Evolutionary conservation across 108 stramenopile species (phyloP).

Genomic region (Epipyxis sp.): DNA sequence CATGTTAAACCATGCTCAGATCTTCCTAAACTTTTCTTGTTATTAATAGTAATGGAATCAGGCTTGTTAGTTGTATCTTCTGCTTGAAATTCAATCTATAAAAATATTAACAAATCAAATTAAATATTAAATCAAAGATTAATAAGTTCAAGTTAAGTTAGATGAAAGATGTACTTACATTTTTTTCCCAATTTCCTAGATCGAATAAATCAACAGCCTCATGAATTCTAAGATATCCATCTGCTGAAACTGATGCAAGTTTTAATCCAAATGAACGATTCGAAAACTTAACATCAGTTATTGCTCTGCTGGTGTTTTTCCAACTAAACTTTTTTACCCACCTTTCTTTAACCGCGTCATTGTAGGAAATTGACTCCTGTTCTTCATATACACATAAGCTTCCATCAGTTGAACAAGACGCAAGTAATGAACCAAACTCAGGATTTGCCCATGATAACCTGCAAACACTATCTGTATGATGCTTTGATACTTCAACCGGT

Average conservation of each 20-base stretch:
- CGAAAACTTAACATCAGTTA: conserved; percentile 80
- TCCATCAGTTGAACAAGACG: conserved; percentile 81
- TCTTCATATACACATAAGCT: conserved; percentile 88
- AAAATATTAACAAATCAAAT: neutral
- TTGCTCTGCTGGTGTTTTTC: conserved; percentile 71
- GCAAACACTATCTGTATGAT: conserved; percentile 72
- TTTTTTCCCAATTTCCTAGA: conserved; percentile 75
- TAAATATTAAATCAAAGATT: no score
- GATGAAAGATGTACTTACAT: conserved; percentile 39
- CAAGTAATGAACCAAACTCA: conserved; percentile 86
- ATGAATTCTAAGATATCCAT: conserved; percentile 78
- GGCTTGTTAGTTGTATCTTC: no score
- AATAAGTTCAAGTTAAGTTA: neutral
- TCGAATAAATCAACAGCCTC: conserved; percentile 88
- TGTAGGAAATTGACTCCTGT: conserved; percentile 37
- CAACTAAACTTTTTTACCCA: conserved; percentile 39
- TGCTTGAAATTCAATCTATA: conserved; percentile 28
- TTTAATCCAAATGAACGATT: conserved; percentile 80
- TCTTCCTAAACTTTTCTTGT: neutral
- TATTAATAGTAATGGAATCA: no score
- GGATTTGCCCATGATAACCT: conserved; percentile 87
- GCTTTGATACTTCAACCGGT: conserved; percentile 65
- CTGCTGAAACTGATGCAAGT: conserved; percentile 78
- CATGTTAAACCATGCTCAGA: conserved; percentile 65
- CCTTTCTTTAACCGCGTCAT: neutral